Evolutionary conservation across 257 asterid species (phyloP).

Genomic region (Nicotiana noctiflora): DNA sequence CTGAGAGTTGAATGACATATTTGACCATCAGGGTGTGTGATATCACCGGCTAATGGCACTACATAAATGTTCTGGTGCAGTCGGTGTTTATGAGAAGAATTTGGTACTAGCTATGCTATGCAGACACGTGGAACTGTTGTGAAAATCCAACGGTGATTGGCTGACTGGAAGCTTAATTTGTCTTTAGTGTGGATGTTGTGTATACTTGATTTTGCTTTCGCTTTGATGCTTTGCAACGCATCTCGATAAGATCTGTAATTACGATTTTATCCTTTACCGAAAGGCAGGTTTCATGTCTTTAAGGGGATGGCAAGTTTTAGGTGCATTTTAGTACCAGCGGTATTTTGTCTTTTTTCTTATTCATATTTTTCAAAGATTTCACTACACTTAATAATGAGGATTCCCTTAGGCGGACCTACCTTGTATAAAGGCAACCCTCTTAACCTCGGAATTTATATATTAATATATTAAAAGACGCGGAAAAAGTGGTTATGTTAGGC

Average conservation of each 20-base stretch:
- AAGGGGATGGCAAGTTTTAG: no score
- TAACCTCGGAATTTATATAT: no score
- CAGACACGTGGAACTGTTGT: neutral
- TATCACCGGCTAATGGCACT: neutral
- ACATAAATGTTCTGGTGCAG: neutral
- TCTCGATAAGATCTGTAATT: neutral
- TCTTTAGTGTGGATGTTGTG: neutral
- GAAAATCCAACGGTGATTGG: neutral
- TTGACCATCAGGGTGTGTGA: neutral
- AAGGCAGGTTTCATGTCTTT: neutral
- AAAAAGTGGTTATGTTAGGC: no score
- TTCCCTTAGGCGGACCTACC: no score
- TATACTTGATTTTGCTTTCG: neutral
- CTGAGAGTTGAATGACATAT: neutral
- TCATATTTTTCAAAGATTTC: no score
- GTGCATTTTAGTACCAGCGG: no score
- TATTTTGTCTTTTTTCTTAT: no score
- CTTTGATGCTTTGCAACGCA: neutral
- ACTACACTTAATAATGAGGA: no score
- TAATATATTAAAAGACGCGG: no score
- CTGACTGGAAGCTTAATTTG: neutral
- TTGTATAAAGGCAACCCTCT: no score
- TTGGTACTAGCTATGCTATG: accelerated
- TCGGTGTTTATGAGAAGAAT: no score
- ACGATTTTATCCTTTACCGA: neutral